These are phyloP conservation scores for Nitzschia sp. DNA, from an alignment of 108 stramenopile genomes.

Conservation along the genomic window DNA sequence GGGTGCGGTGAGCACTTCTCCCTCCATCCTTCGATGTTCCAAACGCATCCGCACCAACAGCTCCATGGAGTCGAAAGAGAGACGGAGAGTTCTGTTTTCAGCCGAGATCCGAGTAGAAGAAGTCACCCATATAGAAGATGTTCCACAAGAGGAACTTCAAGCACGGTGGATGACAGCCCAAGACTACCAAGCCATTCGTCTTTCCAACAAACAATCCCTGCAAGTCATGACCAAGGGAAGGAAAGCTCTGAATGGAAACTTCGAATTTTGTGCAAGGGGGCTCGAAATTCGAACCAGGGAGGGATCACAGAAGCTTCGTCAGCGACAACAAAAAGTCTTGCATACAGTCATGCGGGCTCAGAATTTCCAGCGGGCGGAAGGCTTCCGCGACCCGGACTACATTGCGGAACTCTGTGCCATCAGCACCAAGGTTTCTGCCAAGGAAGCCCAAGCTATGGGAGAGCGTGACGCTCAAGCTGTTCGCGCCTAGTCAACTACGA, in stretches of 20 bases:
- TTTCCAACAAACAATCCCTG: not conserved
- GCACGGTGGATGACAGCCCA: constrained; percentile 12
- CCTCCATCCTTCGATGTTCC: not conserved
- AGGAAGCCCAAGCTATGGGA: not conserved
- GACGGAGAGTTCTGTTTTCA: constrained; percentile 7
- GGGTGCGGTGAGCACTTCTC: not conserved
- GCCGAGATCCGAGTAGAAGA: not conserved
- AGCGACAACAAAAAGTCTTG: not conserved
- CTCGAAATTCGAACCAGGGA: constrained; percentile 1
- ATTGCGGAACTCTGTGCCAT: constrained; percentile 11
- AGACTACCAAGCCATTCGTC: constrained; percentile 20
- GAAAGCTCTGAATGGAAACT: not conserved
- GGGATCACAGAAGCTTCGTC: not conserved
- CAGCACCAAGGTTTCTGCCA: not conserved
- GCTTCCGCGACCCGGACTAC: constrained; percentile 14
- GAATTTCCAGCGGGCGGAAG: constrained; percentile 16
- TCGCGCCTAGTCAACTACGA: not conserved
- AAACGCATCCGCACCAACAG: not conserved
- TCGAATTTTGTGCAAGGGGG: constrained; percentile 18
- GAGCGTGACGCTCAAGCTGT: constrained; percentile 2
- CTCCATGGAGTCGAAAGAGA: not conserved
- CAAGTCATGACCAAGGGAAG: constrained; percentile 6
- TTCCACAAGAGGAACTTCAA: not conserved
- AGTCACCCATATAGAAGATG: not conserved
- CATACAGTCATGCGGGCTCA: constrained; percentile 13